phyloP scores from a whole-genome alignment of 1,284 basidiomycete genomes.

The Apiotrichum montevideense region DNA sequence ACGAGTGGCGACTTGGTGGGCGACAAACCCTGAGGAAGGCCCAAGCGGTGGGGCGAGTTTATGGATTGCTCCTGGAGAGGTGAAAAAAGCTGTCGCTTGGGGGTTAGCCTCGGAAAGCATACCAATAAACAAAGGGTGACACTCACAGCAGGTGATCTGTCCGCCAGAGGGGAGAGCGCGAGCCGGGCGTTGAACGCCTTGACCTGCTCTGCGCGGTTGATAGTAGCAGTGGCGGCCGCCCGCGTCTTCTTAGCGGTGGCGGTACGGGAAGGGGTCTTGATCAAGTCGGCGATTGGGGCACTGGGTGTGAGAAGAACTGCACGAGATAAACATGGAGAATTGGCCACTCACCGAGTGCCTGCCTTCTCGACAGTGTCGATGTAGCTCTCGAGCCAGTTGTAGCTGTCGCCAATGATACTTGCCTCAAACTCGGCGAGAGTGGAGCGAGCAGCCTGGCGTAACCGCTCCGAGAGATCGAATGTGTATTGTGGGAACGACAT shows the following conservation, averaged over 20 bases:
- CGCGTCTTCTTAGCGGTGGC: slow-evolving; percentile 45
- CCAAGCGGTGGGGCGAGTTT: slow-evolving; percentile 15
- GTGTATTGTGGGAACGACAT: slow-evolving; percentile 30
- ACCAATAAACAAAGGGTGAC: too few relatives aligned
- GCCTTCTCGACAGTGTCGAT: slow-evolving; percentile 34
- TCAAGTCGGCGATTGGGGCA: slow-evolving; percentile 39
- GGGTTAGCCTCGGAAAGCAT: neutral
- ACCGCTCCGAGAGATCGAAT: slow-evolving; percentile 27
- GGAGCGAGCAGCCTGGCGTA: slow-evolving; percentile 27
- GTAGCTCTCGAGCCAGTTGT: slow-evolving; percentile 45
- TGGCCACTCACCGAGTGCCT: slow-evolving; percentile 14
- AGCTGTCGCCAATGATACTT: slow-evolving; percentile 36
- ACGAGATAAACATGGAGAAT: neutral
- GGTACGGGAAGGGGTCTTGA: slow-evolving; percentile 46
- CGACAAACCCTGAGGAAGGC: neutral
- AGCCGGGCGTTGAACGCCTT: slow-evolving; percentile 27
- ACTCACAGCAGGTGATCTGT: slow-evolving; percentile 22
- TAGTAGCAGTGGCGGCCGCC: slow-evolving; percentile 27
- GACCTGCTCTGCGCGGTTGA: slow-evolving; percentile 14
- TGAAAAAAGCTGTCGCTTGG: slow-evolving; percentile 20
- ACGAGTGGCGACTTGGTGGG: slow-evolving; percentile 10
- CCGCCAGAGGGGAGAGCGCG: slow-evolving; percentile 26
- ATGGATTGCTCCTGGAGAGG: slow-evolving; percentile 31
- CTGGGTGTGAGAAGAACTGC: slow-evolving; percentile 13
- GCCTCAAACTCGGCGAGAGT: slow-evolving; percentile 35